A percentile compares a stretch with the other conserved stretches of the same genome.
phyloP scores from a whole-genome alignment of 106 monocot species.

The Triglochin maritima region DNA sequence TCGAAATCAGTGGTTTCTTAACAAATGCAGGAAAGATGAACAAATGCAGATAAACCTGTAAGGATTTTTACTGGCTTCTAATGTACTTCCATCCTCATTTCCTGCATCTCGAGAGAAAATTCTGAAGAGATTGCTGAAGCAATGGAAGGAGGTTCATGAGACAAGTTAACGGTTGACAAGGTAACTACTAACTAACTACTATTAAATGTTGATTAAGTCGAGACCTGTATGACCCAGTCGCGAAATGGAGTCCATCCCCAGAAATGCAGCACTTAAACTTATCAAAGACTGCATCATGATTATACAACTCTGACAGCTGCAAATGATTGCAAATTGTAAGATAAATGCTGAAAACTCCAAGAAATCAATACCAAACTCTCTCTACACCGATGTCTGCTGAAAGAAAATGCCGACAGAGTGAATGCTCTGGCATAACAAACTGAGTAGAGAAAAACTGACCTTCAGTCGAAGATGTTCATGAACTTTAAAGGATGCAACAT shows the following conservation, averaged over 20 bases:
- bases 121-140: constrained; percentile 42
- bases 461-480: constrained; percentile 54
- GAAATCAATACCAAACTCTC: background rate
- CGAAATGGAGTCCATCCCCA: constrained; percentile 34
- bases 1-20: background rate
- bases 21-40: background rate
- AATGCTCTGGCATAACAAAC: background rate
- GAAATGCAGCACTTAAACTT: constrained; percentile 49
- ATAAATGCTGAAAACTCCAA: background rate
- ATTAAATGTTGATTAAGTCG: background rate
- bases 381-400: background rate
- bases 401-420: background rate
- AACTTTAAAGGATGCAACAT: constrained; percentile 42
- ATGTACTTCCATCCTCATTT: constrained; percentile 23
- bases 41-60: constrained; percentile 15
- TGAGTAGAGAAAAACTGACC: constrained; percentile 18
- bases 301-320: constrained; percentile 45
- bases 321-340: background rate
- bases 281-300: constrained; percentile 42
- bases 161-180: constrained; percentile 1
- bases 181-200: background rate
- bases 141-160: constrained; percentile 4
- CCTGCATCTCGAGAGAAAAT: constrained; percentile 36
- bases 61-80: constrained; percentile 51
- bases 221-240: constrained; percentile 54